phyloP scores from a whole-genome alignment of 345 rosid genomes.

The Geranium rotundifolium region DNA sequence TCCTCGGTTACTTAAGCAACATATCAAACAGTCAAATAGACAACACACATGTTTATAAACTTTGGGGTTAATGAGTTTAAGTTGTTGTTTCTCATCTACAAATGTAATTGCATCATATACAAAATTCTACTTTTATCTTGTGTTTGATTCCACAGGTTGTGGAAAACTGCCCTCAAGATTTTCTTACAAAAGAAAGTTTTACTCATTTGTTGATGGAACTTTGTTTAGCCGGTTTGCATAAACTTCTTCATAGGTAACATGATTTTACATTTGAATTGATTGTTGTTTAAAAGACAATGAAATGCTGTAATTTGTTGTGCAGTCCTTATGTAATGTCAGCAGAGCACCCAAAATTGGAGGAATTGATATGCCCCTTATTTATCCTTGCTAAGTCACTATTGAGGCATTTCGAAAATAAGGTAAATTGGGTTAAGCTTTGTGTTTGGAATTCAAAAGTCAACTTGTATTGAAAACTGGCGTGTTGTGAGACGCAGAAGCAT shows the following conservation, averaged over 20 bases:
- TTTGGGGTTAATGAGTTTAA: too few relatives aligned
- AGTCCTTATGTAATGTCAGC: constrained; percentile 33
- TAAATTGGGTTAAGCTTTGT: constrained; percentile 9
- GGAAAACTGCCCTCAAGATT: constrained; percentile 60
- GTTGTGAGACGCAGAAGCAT: constrained; percentile 38
- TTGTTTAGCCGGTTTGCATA: constrained; percentile 59
- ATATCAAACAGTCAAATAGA: too few relatives aligned
- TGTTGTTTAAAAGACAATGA: constrained; percentile 2
- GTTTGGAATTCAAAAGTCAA: too few relatives aligned
- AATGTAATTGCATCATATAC: too few relatives aligned
- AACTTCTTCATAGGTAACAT: constrained; percentile 46
- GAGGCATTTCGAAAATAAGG: constrained; percentile 47
- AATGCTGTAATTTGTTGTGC: constrained; percentile 11
- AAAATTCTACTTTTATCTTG: neutral
- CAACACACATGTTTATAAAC: too few relatives aligned
- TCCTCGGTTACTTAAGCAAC: too few relatives aligned
- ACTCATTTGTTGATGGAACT: constrained; percentile 51
- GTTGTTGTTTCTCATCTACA: too few relatives aligned
- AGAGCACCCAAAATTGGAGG: constrained; percentile 43
- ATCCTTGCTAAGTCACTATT: constrained; percentile 44
- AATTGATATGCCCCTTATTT: constrained; percentile 47
- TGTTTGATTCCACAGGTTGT: constrained; percentile 45
- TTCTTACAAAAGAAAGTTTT: constrained; percentile 51
- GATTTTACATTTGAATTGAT: constrained; percentile 7
- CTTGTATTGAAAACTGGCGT: neutral